A percentile compares a stretch with the other conserved stretches of the same genome.
Evolutionary conservation across 768 basidiomycete species (phyloP).

Genomic region (Leccinum incarnatum): DNA sequence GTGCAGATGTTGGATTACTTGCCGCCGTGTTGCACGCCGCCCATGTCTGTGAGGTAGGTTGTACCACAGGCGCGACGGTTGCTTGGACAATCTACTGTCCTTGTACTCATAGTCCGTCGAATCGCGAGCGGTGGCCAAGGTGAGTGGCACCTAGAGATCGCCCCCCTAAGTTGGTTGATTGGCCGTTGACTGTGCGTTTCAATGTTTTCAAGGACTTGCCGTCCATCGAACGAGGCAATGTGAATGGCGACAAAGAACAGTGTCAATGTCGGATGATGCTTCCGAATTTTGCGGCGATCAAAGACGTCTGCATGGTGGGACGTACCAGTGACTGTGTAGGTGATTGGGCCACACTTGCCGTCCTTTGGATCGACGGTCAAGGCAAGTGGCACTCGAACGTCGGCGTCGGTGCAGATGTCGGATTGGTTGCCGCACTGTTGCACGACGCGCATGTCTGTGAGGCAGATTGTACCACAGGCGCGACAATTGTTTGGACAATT

Average conservation of each 20-base stretch:
- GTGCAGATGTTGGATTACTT: no score
- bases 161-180: not conserved
- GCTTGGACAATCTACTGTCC: not conserved
- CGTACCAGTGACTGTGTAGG: no score
- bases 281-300: no score
- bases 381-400: not conserved
- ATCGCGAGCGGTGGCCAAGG: not conserved
- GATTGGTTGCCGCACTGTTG: not conserved
- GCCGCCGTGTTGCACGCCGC: not conserved
- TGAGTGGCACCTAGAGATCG: not conserved
- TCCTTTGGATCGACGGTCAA: not conserved
- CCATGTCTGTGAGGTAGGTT: not conserved
- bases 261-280: no score
- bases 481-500: no score
- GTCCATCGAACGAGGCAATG: no score
- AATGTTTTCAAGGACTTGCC: no score
- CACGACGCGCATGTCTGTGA: not conserved
- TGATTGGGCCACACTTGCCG: not conserved
- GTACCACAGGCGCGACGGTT: no score
- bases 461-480: not conserved
- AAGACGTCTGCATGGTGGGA: no score
- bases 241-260: no score
- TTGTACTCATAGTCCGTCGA: not conserved
- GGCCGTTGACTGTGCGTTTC: not conserved
- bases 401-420: no score